These are phyloP conservation scores for Rhizopus stolonifer DNA, from an alignment of 371 early-diverging fungal species.

Conservation along the genomic window DNA sequence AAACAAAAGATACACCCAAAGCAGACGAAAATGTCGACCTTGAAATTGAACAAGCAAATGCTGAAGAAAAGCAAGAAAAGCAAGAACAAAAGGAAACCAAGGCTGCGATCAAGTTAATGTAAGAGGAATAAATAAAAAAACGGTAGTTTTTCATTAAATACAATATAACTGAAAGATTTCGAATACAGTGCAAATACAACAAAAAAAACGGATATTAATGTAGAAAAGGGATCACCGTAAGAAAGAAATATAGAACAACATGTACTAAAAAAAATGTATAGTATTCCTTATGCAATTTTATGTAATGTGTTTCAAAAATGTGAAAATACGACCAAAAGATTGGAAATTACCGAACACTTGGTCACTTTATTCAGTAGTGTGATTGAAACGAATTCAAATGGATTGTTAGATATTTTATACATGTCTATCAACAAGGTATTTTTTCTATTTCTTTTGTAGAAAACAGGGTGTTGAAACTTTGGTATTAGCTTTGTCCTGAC, in stretches of 20 bases:
- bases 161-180: too few relatives aligned
- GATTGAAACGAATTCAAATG: conserved; percentile 67
- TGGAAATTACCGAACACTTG: conserved; percentile 81
- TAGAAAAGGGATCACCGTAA: conserved; percentile 16
- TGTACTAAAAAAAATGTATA: too few relatives aligned
- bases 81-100: conserved; percentile 17
- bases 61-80: conserved; percentile 20
- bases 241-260: too few relatives aligned
- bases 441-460: too few relatives aligned
- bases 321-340: conserved; percentile 68
- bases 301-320: conserved; percentile 87
- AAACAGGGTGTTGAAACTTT: too few relatives aligned
- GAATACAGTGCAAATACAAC: background rate
- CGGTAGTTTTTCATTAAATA: too few relatives aligned
- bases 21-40: conserved; percentile 14
- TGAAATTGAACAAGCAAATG: conserved; percentile 16
- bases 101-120: conserved; percentile 18
- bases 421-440: conserved; percentile 89
- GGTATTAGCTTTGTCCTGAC: conserved; percentile 80
- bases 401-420: conserved; percentile 79
- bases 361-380: conserved; percentile 77
- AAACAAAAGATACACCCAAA: background rate
- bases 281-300: conserved; percentile 81
- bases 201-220: background rate
- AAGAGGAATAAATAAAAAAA: too few relatives aligned